These are phyloP conservation scores for Penicillium griseofulvum DNA, from an alignment of 2,329 filamentous ascomycete species.

Conservation along the genomic window DNA sequence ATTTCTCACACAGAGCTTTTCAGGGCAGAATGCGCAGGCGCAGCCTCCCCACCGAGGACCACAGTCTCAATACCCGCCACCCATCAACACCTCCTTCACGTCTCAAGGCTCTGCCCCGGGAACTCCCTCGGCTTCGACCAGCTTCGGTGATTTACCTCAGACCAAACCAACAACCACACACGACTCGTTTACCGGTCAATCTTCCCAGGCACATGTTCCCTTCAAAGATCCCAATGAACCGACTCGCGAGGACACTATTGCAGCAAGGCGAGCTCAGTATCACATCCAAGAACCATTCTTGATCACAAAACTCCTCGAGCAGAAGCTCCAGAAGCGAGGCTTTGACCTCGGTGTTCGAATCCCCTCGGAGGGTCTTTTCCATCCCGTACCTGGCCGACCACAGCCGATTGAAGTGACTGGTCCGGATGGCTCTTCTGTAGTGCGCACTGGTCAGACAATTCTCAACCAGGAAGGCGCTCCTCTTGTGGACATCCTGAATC, in stretches of 20 bases:
- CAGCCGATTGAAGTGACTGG: constrained; percentile 52
- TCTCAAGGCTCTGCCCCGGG: constrained; percentile 44
- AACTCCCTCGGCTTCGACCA: constrained; percentile 41
- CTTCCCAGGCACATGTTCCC: constrained; percentile 63
- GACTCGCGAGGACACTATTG: constrained; percentile 61
- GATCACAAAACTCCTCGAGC: constrained; percentile 57
- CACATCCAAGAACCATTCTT: constrained; percentile 75
- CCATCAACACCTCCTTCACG: constrained; percentile 41
- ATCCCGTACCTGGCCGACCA: constrained; percentile 44
- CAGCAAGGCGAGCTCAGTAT: constrained; percentile 61
- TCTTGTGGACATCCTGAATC: constrained; percentile 76
- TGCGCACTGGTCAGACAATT: constrained; percentile 66
- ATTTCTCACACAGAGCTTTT: constrained; percentile 62
- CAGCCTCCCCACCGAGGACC: constrained; percentile 30
- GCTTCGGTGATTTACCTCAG: constrained; percentile 51
- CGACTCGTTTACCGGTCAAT: constrained; percentile 62
- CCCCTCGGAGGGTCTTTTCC: constrained; percentile 56
- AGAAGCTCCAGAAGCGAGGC: constrained; percentile 57
- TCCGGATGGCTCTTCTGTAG: constrained; percentile 61
- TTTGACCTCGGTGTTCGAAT: constrained; percentile 59
- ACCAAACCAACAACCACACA: constrained; percentile 57
- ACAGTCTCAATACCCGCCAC: constrained; percentile 53
- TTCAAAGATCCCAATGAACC: constrained; percentile 65
- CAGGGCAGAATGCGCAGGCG: constrained; percentile 40
- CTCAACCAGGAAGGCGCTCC: constrained; percentile 66